Evolutionary conservation across 129 eudicot genomes (phyloP), one percentile per base, ranked within the genome.

Genomic region (Flaveria bidentis): DNA sequence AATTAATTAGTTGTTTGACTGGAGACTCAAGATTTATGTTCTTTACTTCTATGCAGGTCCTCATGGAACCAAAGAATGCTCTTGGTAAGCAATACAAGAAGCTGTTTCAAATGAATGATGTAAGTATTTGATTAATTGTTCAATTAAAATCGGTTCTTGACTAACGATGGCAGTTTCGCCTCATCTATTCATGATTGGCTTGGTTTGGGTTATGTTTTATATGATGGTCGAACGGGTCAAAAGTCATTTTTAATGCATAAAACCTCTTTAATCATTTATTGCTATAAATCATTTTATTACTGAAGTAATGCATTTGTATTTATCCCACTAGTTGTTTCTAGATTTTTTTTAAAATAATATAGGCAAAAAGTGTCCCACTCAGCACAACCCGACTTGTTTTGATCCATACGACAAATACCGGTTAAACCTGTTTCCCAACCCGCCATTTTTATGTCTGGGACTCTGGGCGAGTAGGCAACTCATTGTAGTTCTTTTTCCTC

Each of bases 81-180:
- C 98, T 93, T 57, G 88, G 95, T 41, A 93, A 88, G 82, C 98
- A 93, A 74, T 93, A 90, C 85, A 93, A 90, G 86, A 93, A 93
- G 85, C 79, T 90, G 69, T 84, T 93, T 74, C 80, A 87, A 80
- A 90, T 93, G 97, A 93, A 93, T 83, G 83, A 86, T 44, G 98
- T 90, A 88, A 90, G 97, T 68, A 30, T 36, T 36, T 36, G 41
- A 36, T 36, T 36, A 36, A 36, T 36, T 0, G 41, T 36, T 36
- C 41, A 36, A 4, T 36, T 36, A 30, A 30, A 30, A 30, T 30
- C 36, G 36, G 36, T 30, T 30, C 3, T 30, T 30, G 36, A 30
- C 36, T 30, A 36, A 36, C 7, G 41, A 36, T 5, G 41, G 7
- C 41, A 36, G 5, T 36, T 36, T 36, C 7, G 41, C 16, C 49